These are phyloP conservation scores for Scolecobasidium constrictum DNA, from an alignment of 2,329 filamentous ascomycete species.

Conservation along the genomic window DNA sequence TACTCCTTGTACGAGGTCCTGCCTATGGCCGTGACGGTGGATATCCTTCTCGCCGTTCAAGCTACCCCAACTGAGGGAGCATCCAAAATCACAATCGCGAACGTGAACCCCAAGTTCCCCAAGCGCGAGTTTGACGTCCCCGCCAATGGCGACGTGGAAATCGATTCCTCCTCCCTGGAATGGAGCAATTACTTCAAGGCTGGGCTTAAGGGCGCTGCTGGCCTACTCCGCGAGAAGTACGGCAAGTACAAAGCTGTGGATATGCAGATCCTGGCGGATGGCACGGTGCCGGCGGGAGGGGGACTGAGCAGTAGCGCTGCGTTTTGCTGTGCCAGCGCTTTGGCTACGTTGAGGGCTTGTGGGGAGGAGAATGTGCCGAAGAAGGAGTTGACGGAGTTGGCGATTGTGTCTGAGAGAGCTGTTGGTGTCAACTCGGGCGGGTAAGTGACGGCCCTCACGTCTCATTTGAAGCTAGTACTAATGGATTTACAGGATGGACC, in stretches of 20 bases:
- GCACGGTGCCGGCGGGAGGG: constrained; percentile 82
- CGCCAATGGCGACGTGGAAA: constrained; percentile 42
- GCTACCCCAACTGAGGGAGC: constrained; percentile 41
- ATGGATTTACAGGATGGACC: constrained; percentile 65
- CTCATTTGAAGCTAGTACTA: neutral
- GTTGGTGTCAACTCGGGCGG: constrained; percentile 96
- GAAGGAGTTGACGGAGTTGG: constrained; percentile 81
- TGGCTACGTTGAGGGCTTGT: constrained; percentile 82
- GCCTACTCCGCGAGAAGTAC: constrained; percentile 56
- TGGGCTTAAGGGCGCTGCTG: constrained; percentile 70
- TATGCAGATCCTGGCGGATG: constrained; percentile 84
- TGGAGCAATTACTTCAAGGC: constrained; percentile 99
- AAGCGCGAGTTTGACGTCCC: constrained; percentile 64
- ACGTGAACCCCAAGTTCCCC: constrained; percentile 67
- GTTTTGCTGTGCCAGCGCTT: constrained; percentile 79
- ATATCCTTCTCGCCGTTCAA: constrained; percentile 76
- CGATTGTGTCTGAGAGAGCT: constrained; percentile 85
- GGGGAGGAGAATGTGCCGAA: constrained; percentile 72
- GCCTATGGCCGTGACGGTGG: constrained; percentile 88
- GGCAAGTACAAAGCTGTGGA: constrained; percentile 57
- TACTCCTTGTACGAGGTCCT: constrained; percentile 95
- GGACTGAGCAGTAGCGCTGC: constrained; percentile 90
- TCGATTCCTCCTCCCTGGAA: constrained; percentile 76
- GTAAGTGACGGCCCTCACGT: constrained; percentile 40
- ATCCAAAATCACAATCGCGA: constrained; percentile 64